phyloP scores from a whole-genome alignment of 1,139 yeast genomes.

The Blastobotrys malaysiensis region DNA sequence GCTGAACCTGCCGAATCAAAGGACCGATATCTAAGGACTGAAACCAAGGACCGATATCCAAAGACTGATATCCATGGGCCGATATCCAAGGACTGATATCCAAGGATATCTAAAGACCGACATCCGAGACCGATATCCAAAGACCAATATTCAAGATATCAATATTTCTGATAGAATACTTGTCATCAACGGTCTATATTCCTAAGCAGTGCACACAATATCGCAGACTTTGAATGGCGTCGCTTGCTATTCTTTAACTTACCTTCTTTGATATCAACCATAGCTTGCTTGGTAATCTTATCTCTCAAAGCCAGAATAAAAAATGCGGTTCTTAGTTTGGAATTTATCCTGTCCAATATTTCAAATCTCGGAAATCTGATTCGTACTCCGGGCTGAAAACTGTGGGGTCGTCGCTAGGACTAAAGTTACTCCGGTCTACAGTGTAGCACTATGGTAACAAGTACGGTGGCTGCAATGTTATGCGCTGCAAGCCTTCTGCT shows the following conservation, averaged over 20 bases:
- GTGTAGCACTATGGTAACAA: background rate
- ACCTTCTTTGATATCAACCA: conserved; percentile 20
- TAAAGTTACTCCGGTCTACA: background rate
- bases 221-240: no score
- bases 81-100: no score
- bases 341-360: background rate
- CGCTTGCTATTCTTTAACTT: conserved; percentile 3
- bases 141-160: no score
- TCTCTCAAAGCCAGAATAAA: background rate
- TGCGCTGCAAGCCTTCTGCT: background rate
- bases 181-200: background rate
- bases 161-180: no score
- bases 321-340: background rate
- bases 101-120: no score
- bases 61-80: no score
- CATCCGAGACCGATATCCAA: no score
- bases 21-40: no score
- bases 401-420: background rate
- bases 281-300: conserved; percentile 3
- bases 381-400: background rate
- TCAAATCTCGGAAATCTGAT: background rate
- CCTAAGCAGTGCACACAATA: background rate
- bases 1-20: no score
- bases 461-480: background rate
- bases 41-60: no score